Percentiles rank a stretch among this genome's conserved stretches.
Conservation (phyloP, 2,329 filamentous ascomycete species). For the Colletotrichum magnum region DNA sequence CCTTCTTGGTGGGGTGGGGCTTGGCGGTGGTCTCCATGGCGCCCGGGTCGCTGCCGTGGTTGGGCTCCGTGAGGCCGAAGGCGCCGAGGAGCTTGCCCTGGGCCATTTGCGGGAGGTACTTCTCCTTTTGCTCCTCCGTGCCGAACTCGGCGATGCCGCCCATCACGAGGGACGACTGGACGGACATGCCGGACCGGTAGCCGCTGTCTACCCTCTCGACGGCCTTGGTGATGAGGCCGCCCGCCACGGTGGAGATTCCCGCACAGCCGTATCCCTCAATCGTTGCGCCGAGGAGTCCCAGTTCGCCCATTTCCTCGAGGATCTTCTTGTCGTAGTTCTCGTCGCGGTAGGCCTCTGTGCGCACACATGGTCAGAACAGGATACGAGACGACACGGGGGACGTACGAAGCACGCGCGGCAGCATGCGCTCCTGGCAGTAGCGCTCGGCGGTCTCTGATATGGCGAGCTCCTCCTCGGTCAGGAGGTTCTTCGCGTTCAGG, state of each 20-base stretch:
- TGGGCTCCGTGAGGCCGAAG: constrained; percentile 92
- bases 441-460: constrained; percentile 92
- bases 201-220: constrained; percentile 93
- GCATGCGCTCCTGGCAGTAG: constrained; percentile 92
- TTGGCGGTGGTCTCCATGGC: constrained; percentile 92
- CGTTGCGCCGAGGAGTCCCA: constrained; percentile 88
- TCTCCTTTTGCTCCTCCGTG: constrained; percentile 88
- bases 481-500: constrained; percentile 78
- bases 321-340: constrained; percentile 90
- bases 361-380: not conserved
- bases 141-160: constrained; percentile 92
- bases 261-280: constrained; percentile 92
- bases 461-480: constrained; percentile 91
- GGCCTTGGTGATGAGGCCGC: constrained; percentile 90
- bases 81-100: constrained; percentile 87
- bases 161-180: constrained; percentile 94
- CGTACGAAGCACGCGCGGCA: constrained; percentile 88
- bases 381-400: constrained; percentile 34
- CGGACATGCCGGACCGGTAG: constrained; percentile 93
- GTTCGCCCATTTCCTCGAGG: constrained; percentile 90
- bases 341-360: constrained; percentile 83
- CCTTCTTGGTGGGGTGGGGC: constrained; percentile 86
- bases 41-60: constrained; percentile 92
- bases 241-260: constrained; percentile 87
- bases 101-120: constrained; percentile 84